Evolutionary conservation across 202 grass and related monocot genomes (phyloP).

Genomic region (Carex arenaria): DNA sequence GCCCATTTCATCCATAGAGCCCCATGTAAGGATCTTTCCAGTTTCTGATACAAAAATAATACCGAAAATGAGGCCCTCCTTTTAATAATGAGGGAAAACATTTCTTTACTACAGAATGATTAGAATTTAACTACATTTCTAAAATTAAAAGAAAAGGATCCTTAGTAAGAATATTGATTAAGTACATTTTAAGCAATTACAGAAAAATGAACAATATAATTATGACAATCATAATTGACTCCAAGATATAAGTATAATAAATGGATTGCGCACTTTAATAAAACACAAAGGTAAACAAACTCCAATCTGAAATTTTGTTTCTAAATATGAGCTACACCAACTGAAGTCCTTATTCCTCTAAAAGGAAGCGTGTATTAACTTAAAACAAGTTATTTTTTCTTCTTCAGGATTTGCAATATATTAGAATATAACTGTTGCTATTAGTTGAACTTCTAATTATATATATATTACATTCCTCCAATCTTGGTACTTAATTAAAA

Average conservation of each 20-base stretch:
- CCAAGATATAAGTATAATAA: not conserved
- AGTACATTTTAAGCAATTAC: not conserved
- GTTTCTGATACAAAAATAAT: constrained; percentile 48
- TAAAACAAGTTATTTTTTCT: not conserved
- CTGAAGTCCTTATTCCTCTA: not conserved
- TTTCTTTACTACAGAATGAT: not conserved
- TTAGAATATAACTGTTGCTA: not conserved
- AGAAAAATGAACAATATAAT: not conserved
- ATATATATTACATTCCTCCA: not conserved
- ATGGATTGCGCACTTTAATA: not conserved
- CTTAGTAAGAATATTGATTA: not conserved
- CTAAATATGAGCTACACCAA: not conserved
- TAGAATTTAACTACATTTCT: not conserved
- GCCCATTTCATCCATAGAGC: constrained; percentile 95
- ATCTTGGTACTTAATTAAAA: not conserved
- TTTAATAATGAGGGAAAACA: not conserved
- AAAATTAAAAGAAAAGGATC: not conserved
- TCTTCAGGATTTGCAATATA: not conserved
- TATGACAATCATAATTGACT: not conserved
- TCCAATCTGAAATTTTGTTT: not conserved
- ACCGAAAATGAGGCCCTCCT: constrained; percentile 12
- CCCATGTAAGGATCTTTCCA: constrained; percentile 93
- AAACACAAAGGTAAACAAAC: not conserved
- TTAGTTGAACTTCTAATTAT: not conserved
- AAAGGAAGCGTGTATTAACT: not conserved